Conservation (phyloP, 2,329 filamentous ascomycete genomes). For the Fusarium newnesense region DNA sequence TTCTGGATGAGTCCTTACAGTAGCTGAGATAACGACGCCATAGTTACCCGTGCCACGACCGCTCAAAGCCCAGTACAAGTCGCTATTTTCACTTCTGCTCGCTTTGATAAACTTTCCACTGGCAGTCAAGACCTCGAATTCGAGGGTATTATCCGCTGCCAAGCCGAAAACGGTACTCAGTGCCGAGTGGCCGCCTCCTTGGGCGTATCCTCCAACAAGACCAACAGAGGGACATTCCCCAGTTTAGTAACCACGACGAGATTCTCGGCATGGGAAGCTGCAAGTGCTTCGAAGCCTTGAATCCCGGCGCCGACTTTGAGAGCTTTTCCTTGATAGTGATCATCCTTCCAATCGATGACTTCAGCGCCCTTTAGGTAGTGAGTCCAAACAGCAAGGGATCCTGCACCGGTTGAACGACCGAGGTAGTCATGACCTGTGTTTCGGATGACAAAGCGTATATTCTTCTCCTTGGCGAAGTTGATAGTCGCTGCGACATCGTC, state of each 20-base stretch:
- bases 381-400: conserved; percentile 54
- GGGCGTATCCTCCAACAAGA: conserved; percentile 67
- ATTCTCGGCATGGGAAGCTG: conserved; percentile 56
- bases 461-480: conserved; percentile 45
- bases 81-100: conserved; percentile 57
- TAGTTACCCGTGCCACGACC: conserved; percentile 70
- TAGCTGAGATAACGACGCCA: conserved; percentile 66
- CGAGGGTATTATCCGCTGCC: conserved; percentile 67
- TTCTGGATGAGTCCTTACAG: conserved; percentile 59
- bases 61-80: conserved; percentile 71
- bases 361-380: conserved; percentile 55
- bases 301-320: conserved; percentile 66
- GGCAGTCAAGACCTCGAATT: conserved; percentile 64
- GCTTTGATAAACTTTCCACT: conserved; percentile 60
- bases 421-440: conserved; percentile 65
- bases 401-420: conserved; percentile 67
- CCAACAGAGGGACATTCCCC: conserved; percentile 66
- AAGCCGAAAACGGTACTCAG: conserved; percentile 65
- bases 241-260: conserved; percentile 62
- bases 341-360: conserved; percentile 51
- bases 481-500: conserved; percentile 47
- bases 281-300: conserved; percentile 58
- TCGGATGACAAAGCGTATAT: conserved; percentile 60
- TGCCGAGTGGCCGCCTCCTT: conserved; percentile 66
- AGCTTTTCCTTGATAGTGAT: conserved; percentile 60